Percentiles rank a stretch among this genome's conserved stretches.
phyloP scores from a whole-genome alignment of 2,329 filamentous ascomycete species.

The Ascosphaera acerosa region DNA sequence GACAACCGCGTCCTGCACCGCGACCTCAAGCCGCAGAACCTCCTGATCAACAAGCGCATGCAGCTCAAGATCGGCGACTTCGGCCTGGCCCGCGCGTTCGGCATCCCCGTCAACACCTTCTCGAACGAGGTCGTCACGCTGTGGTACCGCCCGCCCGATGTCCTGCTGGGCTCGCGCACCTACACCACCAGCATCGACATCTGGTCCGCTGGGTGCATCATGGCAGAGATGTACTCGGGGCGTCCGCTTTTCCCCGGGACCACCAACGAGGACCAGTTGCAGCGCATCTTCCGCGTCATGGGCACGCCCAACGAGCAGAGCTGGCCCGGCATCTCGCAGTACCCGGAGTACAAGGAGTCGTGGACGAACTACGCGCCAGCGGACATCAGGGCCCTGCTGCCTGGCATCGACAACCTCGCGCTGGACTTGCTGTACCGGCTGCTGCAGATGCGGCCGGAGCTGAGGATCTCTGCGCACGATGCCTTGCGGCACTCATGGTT shows the following conservation, averaged over 20 bases:
- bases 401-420: slow-evolving; percentile 67
- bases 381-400: slow-evolving; percentile 63
- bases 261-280: slow-evolving; percentile 90
- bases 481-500: slow-evolving; percentile 89
- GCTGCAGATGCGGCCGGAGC: slow-evolving; percentile 78
- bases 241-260: slow-evolving; percentile 92
- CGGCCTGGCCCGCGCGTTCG: slow-evolving; percentile 73
- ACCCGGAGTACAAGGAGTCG: slow-evolving; percentile 91
- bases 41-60: slow-evolving; percentile 81
- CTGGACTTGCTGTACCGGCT: slow-evolving; percentile 73
- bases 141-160: slow-evolving; percentile 90
- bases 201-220: slow-evolving; percentile 96
- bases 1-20: slow-evolving; percentile 93
- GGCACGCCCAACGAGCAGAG: slow-evolving; percentile 85
- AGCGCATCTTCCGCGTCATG: slow-evolving; percentile 97
- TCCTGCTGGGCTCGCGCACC: slow-evolving; percentile 76
- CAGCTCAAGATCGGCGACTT: slow-evolving; percentile 90
- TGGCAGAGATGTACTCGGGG: slow-evolving; percentile 73
- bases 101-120: slow-evolving; percentile 75
- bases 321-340: slow-evolving; percentile 85
- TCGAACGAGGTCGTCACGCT: slow-evolving; percentile 94
- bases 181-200: slow-evolving; percentile 94
- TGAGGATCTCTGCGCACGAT: slow-evolving; percentile 67
- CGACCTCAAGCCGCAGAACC: slow-evolving; percentile 92
- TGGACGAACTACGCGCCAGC: slow-evolving; percentile 91